Evolutionary conservation across 495 filamentous ascomycete genomes (phyloP), one percentile per base, ranked within the genome.

Genomic region (Neurospora sp.): DNA sequence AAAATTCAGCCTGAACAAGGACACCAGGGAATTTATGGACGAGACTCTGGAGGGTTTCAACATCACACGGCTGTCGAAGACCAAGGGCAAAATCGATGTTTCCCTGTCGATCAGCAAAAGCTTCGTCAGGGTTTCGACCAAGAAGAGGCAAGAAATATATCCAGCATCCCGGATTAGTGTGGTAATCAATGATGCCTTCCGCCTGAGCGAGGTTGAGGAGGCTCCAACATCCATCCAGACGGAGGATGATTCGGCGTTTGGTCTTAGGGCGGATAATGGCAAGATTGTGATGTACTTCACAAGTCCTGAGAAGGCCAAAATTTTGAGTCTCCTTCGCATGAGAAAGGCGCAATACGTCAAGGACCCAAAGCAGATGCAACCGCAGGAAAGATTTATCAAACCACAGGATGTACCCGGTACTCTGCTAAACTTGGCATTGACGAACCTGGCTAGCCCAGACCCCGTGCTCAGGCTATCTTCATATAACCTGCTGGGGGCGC

Each of bases 361-460:
- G 77, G 89, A 91, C 72, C 85, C 85, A 20, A 83, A 86, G 73
- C 82, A 86, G 11, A 79, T 84, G 42, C 90, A 89, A 78, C 80
- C 86, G 31, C 87, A 85, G 74, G 90, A 91, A 73, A 82, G 90
- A 42, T 83, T 90, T 20, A 88, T 91, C 69, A 83, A 88, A 27
- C 90, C 90, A 38, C 89, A 91, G 78, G 90, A 91, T 80, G 90
- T 91, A 5, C 90, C 90, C 4, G 90, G 89, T 16, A 91, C 89
- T 27, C 80, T 91, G 38, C 78, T 91, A 27, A 91, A 91, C 75
- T 85, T 91, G 18, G 88, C 89, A 11, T 78, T 91, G 16, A 90
- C 86, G 42, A 91, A 91, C 75, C 83, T 91, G 73, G 86, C 87
- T 7, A 89, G 87, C 70, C 77, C 82, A 7, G 88, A 91, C 77